Percentiles rank a stretch among this genome's conserved stretches.
phyloP scores from a whole-genome alignment of 192 early-diverging fungal genomes.

The Backusella australiensis region DNA sequence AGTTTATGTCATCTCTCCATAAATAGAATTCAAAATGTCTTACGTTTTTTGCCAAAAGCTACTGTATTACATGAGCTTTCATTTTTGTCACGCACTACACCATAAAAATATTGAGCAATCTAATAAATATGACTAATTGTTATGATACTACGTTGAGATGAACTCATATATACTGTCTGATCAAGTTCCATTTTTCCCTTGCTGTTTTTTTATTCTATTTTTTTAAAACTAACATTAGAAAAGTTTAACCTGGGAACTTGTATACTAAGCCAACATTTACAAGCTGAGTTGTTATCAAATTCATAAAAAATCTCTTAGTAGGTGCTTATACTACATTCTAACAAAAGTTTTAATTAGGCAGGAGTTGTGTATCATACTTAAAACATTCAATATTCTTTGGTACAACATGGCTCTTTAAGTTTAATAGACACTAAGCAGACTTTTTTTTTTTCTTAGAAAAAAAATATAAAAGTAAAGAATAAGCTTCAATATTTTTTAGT shows the following conservation, averaged over 20 bases:
- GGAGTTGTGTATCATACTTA: not conserved
- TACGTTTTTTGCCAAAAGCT: not conserved
- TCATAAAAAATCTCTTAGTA: not conserved
- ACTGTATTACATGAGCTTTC: not conserved
- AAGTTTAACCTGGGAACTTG: no score
- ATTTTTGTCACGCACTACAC: not conserved
- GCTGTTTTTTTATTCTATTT: no score
- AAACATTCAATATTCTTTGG: not conserved
- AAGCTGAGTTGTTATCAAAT: not conserved
- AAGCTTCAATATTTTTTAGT: not conserved
- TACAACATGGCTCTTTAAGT: not conserved
- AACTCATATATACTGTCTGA: not conserved
- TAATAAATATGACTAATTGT: not conserved
- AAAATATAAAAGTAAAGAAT: not conserved
- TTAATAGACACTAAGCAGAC: not conserved
- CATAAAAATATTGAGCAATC: not conserved
- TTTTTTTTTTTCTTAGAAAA: not conserved
- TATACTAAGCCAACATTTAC: not conserved
- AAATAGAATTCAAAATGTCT: not conserved
- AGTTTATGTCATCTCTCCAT: not conserved
- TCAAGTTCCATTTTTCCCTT: not conserved
- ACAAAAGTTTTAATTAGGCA: not conserved
- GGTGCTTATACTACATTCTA: not conserved
- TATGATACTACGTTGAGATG: not conserved
- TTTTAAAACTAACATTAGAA: no score